Base-by-base conservation (phyloP, 306 rosid species). In the Cyclanthera cordifolia region DNA sequence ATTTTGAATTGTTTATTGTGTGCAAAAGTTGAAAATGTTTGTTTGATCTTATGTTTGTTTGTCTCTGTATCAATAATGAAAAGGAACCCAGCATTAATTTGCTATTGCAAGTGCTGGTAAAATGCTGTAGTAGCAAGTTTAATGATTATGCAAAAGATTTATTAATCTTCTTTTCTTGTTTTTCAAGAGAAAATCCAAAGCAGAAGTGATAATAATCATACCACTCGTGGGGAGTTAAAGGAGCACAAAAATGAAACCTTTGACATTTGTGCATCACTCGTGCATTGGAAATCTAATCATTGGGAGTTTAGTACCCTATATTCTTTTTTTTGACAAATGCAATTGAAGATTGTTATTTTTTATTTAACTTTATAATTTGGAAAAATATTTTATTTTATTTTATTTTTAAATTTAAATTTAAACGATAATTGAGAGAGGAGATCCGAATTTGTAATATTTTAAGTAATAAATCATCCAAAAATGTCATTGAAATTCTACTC, bases 21-120 rank as follows among this genome's bases (percentile, higher is more conserved):
- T 76, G 79, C 55, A 70, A 71, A 80, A 76, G 85, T 77, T 72
- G 81, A 78, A 77, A 70, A 74, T 75, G 77, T 75, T 68, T 61
- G 78, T 54, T 59, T 77, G 70, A 54, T 79, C 66, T 41, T 41
- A 19, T 41, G 69, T 61, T 79, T 73, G 73, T 73, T 78, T 79
- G 75, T 77, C 25, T 69, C 30, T 69, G 11, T 37, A 61, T 64
- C 63, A 79, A 74, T 73, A 83, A 76, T 79, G 13, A 67, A 32
- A 23, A 48, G 49, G 17, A 25, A 49, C 2, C 21, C 37, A 66
- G 14, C 37, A 65, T 15, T 45, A 39, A 37, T 37, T 37, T 60
- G 43, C 56, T 70, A 78, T 53, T 70, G 67, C 67, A 73, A 67
- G 43, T 55, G 48, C 20, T 45, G 53, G 53, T 43, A 21, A 41